Percentiles rank a stretch among this genome's conserved stretches.
Evolutionary conservation across 768 basidiomycete genomes (phyloP).

Genomic region (Psilocybe subaeruginosa): DNA sequence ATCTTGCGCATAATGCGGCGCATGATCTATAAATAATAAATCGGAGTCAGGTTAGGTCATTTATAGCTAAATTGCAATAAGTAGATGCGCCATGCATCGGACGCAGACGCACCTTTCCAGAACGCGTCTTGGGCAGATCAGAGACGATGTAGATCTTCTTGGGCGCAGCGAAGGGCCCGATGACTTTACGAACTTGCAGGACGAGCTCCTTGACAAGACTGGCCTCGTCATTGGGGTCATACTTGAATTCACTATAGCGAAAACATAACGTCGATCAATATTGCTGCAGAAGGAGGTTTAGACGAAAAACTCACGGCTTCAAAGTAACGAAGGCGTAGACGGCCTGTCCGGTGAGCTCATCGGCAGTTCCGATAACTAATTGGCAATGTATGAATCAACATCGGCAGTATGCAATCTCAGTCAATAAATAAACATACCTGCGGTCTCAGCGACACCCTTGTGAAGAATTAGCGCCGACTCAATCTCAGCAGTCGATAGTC

Average conservation of each 20-base stretch:
- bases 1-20: conserved; percentile 96
- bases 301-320: conserved; percentile 72
- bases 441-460: conserved; percentile 95
- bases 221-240: conserved; percentile 70
- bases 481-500: conserved; percentile 96
- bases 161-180: conserved; percentile 96
- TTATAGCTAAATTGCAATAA: background rate
- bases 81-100: background rate
- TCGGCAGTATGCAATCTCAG: too few relatives aligned
- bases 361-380: conserved; percentile 76
- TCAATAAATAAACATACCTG: conserved; percentile 42
- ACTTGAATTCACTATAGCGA: conserved; percentile 72
- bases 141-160: conserved; percentile 86
- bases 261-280: background rate
- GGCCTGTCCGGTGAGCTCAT: conserved; percentile 91
- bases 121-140: conserved; percentile 93
- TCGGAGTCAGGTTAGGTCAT: too few relatives aligned
- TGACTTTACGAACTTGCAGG: conserved; percentile 95
- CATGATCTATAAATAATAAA: conserved; percentile 62
- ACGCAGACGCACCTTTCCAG: conserved; percentile 72
- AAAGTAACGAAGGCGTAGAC: conserved; percentile 94
- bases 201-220: conserved; percentile 84
- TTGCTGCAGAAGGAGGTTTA: too few relatives aligned
- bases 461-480: conserved; percentile 96
- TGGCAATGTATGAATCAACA: conserved; percentile 1